Conservation (phyloP, 1,284 basidiomycete species). For the Coniophora puteana region DNA sequence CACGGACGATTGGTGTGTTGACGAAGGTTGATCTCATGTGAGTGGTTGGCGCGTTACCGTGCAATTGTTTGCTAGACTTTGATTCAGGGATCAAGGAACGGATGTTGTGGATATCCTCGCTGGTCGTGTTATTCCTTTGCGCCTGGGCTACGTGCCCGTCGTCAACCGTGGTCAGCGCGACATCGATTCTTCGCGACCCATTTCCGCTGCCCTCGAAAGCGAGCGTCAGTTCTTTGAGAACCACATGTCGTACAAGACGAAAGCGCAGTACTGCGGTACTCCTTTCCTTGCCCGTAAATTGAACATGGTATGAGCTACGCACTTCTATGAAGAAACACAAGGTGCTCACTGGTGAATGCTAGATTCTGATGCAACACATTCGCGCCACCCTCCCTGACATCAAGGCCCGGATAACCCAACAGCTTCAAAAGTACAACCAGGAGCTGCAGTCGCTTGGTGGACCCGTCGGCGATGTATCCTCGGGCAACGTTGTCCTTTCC, state of each 20-base stretch:
- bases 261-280: constrained; percentile 95
- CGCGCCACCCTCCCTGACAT: constrained; percentile 95
- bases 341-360: constrained; percentile 7
- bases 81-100: constrained; percentile 84
- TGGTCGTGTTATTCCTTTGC: constrained; percentile 91
- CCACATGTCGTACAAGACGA: constrained; percentile 89
- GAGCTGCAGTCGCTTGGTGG: constrained; percentile 90
- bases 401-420: constrained; percentile 87
- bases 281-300: constrained; percentile 97
- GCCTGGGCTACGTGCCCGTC: constrained; percentile 96
- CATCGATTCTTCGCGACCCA: constrained; percentile 87
- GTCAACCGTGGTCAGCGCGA: constrained; percentile 97
- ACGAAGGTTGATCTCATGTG: constrained; percentile 98
- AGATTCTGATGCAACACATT: constrained; percentile 99
- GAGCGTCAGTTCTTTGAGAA: constrained; percentile 94
- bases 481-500: constrained; percentile 85
- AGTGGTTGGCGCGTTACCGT: constrained; percentile 25
- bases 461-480: constrained; percentile 79
- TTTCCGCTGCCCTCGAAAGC: constrained; percentile 80
- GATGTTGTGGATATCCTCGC: constrained; percentile 99
- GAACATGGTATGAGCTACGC: constrained; percentile 68
- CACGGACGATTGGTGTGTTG: constrained; percentile 94
- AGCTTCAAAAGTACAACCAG: constrained; percentile 82
- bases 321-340: constrained; percentile 5
- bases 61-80: constrained; percentile 3